Conservation (phyloP, 805 yeast genomes). For the Spencermartinsiella europaea region DNA sequence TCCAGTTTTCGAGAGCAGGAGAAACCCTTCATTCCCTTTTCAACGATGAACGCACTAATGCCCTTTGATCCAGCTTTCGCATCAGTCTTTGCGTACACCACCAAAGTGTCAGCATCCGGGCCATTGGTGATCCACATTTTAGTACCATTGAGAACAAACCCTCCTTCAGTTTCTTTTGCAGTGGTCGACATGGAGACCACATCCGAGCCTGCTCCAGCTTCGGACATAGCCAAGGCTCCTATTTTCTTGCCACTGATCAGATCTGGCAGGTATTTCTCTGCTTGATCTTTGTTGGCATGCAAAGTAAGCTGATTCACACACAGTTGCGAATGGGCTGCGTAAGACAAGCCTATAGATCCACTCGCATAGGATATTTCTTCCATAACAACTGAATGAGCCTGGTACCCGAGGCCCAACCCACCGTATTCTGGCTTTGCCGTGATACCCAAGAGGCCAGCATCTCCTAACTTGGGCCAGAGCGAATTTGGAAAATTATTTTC, state of each 20-base stretch:
- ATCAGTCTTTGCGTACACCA: constrained; percentile 32
- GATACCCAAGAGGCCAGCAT: constrained; percentile 31
- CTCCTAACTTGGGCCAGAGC: constrained; percentile 31
- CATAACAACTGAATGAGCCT: constrained; percentile 30
- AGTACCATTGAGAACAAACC: constrained; percentile 28
- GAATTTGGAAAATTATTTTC: constrained; percentile 30
- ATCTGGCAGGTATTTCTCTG: constrained; percentile 28
- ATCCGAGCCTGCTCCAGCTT: constrained; percentile 31
- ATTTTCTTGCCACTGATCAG: constrained; percentile 28
- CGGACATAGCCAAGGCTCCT: constrained; percentile 33
- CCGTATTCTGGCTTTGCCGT: constrained; percentile 31
- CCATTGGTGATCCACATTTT: constrained; percentile 34
- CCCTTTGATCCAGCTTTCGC: constrained; percentile 29
- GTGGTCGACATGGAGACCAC: constrained; percentile 31
- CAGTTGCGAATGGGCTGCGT: constrained; percentile 32
- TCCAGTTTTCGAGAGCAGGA: constrained; percentile 30
- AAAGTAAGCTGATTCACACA: constrained; percentile 31
- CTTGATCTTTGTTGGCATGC: constrained; percentile 26
- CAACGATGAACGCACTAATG: constrained; percentile 30
- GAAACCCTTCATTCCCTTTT: constrained; percentile 28
- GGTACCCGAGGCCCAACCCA: constrained; percentile 29
- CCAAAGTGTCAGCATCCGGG: constrained; percentile 30
- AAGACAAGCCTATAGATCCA: constrained; percentile 29
- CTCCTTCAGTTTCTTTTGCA: constrained; percentile 27
- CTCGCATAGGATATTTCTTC: constrained; percentile 30